These are phyloP conservation scores for Fusarium euwallaceae DNA, from an alignment of 2,329 filamentous ascomycete species.

Conservation along the genomic window DNA sequence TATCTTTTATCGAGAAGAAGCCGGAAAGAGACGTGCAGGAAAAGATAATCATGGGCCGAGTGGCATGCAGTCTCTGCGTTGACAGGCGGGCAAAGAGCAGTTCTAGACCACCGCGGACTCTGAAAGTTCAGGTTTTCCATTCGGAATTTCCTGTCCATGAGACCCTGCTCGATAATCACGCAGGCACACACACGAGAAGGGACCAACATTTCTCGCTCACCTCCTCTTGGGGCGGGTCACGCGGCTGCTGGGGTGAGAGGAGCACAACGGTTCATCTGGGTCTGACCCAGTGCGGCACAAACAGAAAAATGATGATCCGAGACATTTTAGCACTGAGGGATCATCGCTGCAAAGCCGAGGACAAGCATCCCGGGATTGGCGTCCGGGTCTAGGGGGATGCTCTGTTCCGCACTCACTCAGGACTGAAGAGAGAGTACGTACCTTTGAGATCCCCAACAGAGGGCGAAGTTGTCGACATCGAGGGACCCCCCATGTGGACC, in stretches of 20 bases:
- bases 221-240: constrained; percentile 26
- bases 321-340: constrained; percentile 25
- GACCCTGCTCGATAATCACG: constrained; percentile 21
- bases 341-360: constrained; percentile 27
- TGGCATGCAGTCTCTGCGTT: background rate
- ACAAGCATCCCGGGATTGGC: constrained; percentile 28
- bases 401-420: background rate
- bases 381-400: background rate
- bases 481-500: constrained; percentile 21
- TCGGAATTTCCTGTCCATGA: constrained; percentile 28
- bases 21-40: constrained; percentile 34
- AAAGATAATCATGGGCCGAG: constrained; percentile 26
- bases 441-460: constrained; percentile 20
- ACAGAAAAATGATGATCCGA: constrained; percentile 13
- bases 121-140: background rate
- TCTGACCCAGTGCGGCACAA: constrained; percentile 2
- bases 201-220: constrained; percentile 17
- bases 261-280: constrained; percentile 33
- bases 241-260: constrained; percentile 27
- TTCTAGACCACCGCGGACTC: background rate
- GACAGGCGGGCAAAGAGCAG: background rate
- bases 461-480: constrained; percentile 29
- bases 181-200: background rate
- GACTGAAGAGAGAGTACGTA: constrained; percentile 8
- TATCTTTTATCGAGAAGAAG: constrained; percentile 17